These are phyloP conservation scores for Schizonepeta tenuifolia DNA, from an alignment of 257 asterid species.

Conservation along the genomic window DNA sequence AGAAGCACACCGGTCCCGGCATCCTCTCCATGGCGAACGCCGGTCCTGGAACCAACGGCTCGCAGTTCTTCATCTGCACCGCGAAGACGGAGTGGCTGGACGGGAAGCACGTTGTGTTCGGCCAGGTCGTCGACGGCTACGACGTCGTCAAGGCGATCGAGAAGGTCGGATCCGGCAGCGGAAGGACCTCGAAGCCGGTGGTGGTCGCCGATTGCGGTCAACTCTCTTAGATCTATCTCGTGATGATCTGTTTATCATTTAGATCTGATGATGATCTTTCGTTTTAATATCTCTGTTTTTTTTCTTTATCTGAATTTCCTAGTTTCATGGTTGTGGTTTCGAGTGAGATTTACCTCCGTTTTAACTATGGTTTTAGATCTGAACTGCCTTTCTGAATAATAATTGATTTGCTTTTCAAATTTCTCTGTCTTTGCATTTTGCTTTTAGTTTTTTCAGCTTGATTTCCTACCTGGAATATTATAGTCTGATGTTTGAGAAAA, in stretches of 20 bases:
- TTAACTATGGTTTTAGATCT: constrained; percentile 26
- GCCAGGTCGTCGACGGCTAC: constrained; percentile 59
- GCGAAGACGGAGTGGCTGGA: constrained; percentile 75
- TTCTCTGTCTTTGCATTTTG: neutral
- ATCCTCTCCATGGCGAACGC: constrained; percentile 77
- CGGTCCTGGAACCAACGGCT: constrained; percentile 72
- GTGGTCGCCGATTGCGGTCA: constrained; percentile 67
- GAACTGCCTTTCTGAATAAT: constrained; percentile 40
- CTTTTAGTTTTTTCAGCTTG: too few relatives aligned
- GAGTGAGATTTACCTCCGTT: constrained; percentile 21
- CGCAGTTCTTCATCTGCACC: constrained; percentile 73
- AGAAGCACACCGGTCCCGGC: constrained; percentile 71
- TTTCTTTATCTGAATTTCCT: constrained; percentile 6
- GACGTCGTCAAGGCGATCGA: constrained; percentile 66
- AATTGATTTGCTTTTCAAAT: constrained; percentile 18
- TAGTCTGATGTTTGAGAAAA: too few relatives aligned
- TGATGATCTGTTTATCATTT: constrained; percentile 43
- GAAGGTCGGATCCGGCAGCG: constrained; percentile 69
- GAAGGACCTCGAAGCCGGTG: constrained; percentile 64
- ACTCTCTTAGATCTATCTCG: constrained; percentile 46
- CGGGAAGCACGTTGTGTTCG: constrained; percentile 79
- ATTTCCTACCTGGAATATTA: too few relatives aligned
- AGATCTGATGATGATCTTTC: constrained; percentile 45
- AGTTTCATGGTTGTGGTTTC: neutral
- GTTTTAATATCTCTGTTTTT: constrained; percentile 19